Percentiles rank a stretch among this genome's conserved stretches.
Evolutionary conservation across 2,329 filamentous ascomycete species (phyloP).

Genomic region (Cordyceps cicadae): DNA sequence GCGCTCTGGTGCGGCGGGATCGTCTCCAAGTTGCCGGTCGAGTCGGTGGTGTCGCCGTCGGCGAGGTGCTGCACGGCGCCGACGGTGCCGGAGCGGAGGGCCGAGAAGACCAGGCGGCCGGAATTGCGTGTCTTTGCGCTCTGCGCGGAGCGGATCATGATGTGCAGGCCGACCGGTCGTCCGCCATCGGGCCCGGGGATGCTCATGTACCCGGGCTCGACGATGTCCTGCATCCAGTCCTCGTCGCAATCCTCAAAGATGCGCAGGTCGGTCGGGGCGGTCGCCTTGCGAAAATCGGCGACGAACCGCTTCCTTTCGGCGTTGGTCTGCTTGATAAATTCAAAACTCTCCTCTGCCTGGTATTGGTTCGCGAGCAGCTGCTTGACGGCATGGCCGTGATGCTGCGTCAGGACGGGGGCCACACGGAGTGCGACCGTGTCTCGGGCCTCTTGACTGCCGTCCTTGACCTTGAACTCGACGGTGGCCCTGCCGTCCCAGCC

Average conservation of each 20-base stretch:
- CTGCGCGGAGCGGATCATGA: slow-evolving; percentile 6
- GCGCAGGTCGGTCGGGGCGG: neutral
- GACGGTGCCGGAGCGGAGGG: slow-evolving; percentile 1
- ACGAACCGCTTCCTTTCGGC: neutral
- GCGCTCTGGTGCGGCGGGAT: neutral
- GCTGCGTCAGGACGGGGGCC: slow-evolving; percentile 28
- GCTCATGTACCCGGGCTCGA: slow-evolving; percentile 6
- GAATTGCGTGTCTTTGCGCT: neutral
- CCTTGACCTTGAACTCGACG: slow-evolving; percentile 23
- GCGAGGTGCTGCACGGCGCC: neutral
- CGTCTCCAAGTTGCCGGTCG: slow-evolving; percentile 6
- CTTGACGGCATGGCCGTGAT: slow-evolving; percentile 25
- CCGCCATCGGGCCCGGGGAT: neutral
- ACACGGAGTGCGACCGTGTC: slow-evolving; percentile 25
- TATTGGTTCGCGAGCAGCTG: slow-evolving; percentile 15
- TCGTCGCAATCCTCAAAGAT: neutral
- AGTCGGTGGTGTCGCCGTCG: neutral
- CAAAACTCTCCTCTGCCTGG: no score
- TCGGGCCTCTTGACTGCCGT: slow-evolving; percentile 13
- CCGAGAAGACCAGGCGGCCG: neutral
- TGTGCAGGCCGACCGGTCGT: neutral
- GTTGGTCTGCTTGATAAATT: no score
- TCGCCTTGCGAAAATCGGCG: neutral
- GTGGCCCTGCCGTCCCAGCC: slow-evolving; percentile 22
- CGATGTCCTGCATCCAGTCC: slow-evolving; percentile 4